Evolutionary conservation across 139 green algal species (phyloP), one percentile per base, ranked within the genome.

Genomic region (Micromonas commoda): DNA sequence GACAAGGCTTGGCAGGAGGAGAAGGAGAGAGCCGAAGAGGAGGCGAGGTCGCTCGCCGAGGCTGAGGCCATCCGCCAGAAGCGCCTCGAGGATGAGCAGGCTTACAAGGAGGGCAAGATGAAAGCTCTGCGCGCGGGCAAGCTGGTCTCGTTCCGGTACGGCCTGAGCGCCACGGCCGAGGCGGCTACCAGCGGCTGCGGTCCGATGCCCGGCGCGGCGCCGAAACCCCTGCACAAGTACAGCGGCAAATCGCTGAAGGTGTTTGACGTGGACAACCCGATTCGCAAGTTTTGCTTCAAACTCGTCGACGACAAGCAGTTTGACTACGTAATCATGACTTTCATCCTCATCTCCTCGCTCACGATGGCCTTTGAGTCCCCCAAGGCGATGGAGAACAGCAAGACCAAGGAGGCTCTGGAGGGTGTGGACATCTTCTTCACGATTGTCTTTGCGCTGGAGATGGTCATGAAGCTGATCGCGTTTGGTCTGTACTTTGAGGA

Each of bases 381-480:
- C 3, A 68, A 67, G 51, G 45, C 52, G 19, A 68, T 68, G 71
- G 45, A 75, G 35, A 19, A 61, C 68, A 35, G 26, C 19, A 26
- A 9, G 3, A 31, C 28, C 2, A 19, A 34, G 28, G 29, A 64
- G 16, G 73, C 88, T 6, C 31, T 91, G 33, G 66, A 81, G 21
- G 85, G 65, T 64, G 63, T 81, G 9, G 85, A 88, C 78, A 78
- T 73, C 35, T 53, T 66, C 35, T 89, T 87, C 79, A 86, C 80
- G 28, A 64, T 53, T 1, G 57, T 86, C 45, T 86, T 87, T 32
- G 32, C 77, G 0, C 2, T 84, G 24, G 86, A 90, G 81, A 71
- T 77, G 37, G 38, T 76, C 0, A 51, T 88, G 37, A 88, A 87
- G 80, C 68, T 88, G 53, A 73, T 77, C 0, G 77, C 72, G 29